phyloP scores from a whole-genome alignment of 345 rosid genomes.

The Camelina laxa region DNA sequence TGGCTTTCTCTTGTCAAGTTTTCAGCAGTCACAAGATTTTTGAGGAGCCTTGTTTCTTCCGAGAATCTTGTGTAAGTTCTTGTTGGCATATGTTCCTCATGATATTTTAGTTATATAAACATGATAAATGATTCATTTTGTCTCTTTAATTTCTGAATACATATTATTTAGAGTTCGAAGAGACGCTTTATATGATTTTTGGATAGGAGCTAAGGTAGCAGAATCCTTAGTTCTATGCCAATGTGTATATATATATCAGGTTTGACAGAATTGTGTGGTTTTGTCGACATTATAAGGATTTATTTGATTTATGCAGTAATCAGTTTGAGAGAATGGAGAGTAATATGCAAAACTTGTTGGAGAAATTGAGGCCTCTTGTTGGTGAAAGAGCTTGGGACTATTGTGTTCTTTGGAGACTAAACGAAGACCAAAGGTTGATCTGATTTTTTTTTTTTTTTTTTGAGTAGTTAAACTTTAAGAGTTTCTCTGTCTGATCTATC shows the following conservation, averaged over 20 bases:
- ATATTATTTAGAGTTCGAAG: conserved; percentile 12
- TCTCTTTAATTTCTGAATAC: conserved; percentile 19
- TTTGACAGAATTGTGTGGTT: not conserved
- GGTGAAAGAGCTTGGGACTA: conserved; percentile 80
- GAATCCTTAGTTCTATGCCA: not conserved
- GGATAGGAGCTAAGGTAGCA: not conserved
- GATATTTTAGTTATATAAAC: conserved; percentile 22
- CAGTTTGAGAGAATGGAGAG: conserved; percentile 45
- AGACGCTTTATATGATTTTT: not conserved
- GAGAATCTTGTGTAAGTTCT: conserved; percentile 42
- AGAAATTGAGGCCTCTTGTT: conserved; percentile 70
- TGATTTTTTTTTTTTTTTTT: not conserved
- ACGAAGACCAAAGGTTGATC: conserved; percentile 84
- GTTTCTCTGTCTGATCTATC: not conserved
- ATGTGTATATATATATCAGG: too few relatives aligned
- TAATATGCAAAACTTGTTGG: conserved; percentile 59
- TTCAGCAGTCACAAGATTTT: conserved; percentile 35
- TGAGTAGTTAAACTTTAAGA: not conserved
- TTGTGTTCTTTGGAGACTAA: conserved; percentile 80
- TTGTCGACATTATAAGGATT: not conserved
- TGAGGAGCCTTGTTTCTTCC: conserved; percentile 39
- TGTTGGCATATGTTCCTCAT: conserved; percentile 27
- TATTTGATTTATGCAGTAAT: conserved; percentile 17
- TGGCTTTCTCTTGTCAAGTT: conserved; percentile 37
- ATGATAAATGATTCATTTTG: conserved; percentile 35